phyloP scores from a whole-genome alignment of 2,329 filamentous ascomycete species.

The Claviceps sp. region DNA sequence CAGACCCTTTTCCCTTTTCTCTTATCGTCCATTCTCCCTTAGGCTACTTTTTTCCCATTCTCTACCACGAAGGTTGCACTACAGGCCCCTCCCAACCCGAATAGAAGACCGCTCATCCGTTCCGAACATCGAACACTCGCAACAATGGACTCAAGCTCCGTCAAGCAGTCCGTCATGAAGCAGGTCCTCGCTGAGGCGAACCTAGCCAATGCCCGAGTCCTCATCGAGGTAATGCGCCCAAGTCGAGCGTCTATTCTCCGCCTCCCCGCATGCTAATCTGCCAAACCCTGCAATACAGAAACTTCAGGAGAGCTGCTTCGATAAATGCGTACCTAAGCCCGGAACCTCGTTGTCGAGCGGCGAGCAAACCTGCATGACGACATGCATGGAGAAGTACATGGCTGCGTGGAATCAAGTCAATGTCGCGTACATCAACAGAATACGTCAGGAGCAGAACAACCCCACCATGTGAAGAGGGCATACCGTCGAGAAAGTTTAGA shows the following conservation, averaged over 20 bases:
- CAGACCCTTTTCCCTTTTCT: background rate
- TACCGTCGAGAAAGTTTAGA: background rate
- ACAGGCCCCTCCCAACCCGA: background rate
- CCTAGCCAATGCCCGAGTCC: slow-evolving; percentile 52
- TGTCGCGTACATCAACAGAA: slow-evolving; percentile 48
- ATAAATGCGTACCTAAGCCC: slow-evolving; percentile 60
- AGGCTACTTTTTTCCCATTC: background rate
- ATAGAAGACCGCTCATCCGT: background rate
- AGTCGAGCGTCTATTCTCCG: background rate
- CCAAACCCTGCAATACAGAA: slow-evolving; percentile 34
- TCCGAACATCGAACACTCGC: background rate
- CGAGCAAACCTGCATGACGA: slow-evolving; percentile 58
- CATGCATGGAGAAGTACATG: slow-evolving; percentile 81
- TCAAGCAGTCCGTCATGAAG: slow-evolving; percentile 50
- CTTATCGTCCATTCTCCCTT: background rate
- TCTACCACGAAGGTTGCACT: too few species aligned
- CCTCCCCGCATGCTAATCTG: slow-evolving; percentile 4
- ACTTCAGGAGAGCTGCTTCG: slow-evolving; percentile 71
- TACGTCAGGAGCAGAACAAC: slow-evolving; percentile 42
- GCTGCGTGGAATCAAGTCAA: slow-evolving; percentile 64
- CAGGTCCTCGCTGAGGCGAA: slow-evolving; percentile 52
- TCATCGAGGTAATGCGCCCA: slow-evolving; percentile 47
- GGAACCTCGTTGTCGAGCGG: slow-evolving; percentile 50
- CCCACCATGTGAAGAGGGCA: background rate
- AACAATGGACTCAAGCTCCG: slow-evolving; percentile 44